These are phyloP conservation scores for Fennellomyces sp. DNA, from an alignment of 371 early-diverging fungal genomes.

Conservation along the genomic window DNA sequence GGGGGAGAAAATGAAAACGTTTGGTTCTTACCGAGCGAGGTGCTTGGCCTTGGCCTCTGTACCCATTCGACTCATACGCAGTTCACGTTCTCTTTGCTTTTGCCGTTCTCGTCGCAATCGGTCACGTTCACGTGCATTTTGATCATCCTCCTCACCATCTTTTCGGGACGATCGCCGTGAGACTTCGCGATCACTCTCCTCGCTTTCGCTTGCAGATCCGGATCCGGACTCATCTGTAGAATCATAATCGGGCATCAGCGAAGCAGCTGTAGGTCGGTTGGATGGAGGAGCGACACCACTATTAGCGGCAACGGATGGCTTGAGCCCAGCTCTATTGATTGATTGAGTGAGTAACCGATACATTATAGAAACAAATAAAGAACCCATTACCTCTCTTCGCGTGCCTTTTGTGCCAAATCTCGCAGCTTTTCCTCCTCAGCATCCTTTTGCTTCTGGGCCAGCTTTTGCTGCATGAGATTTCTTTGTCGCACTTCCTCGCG, in stretches of 20 bases:
- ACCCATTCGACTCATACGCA: slow-evolving; percentile 91
- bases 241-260: slow-evolving; percentile 49
- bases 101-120: slow-evolving; percentile 84
- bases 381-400: slow-evolving; percentile 74
- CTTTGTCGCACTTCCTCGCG: slow-evolving; percentile 93
- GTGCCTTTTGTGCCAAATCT: slow-evolving; percentile 87
- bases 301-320: slow-evolving; percentile 20
- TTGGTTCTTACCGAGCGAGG: slow-evolving; percentile 59
- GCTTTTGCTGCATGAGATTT: slow-evolving; percentile 84
- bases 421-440: slow-evolving; percentile 92
- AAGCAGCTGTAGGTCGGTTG: slow-evolving; percentile 46
- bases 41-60: slow-evolving; percentile 84
- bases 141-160: slow-evolving; percentile 46
- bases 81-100: slow-evolving; percentile 85
- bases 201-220: slow-evolving; percentile 27
- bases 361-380: neutral
- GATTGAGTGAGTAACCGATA: neutral
- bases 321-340: slow-evolving; percentile 38
- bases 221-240: slow-evolving; percentile 52
- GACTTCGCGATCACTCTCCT: slow-evolving; percentile 26
- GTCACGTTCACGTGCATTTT: slow-evolving; percentile 80
- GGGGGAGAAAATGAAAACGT: neutral
- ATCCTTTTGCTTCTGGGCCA: slow-evolving; percentile 94
- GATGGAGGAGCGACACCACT: slow-evolving; percentile 17
- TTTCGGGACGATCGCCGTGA: slow-evolving; percentile 2